Base-by-base conservation (phyloP, 1,139 yeast genomes). In the Zygoascus meyerae region DNA sequence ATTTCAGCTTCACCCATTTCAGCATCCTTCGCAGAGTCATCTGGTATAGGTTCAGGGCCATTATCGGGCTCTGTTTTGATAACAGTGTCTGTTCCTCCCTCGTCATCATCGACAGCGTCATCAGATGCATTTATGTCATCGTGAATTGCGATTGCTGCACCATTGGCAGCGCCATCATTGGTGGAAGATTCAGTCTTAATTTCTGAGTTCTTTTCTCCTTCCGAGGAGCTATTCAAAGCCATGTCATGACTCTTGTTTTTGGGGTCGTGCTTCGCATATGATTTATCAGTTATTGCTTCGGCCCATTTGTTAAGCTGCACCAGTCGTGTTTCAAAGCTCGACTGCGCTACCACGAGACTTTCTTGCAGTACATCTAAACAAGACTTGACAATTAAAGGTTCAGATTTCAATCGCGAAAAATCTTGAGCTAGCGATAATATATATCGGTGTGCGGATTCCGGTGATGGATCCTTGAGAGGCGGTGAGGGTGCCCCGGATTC, bases 1-100 rank as follows among this genome's bases (percentile, higher is more conserved):
- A 15, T 37, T 10, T 35, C 57, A 5, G 47, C 58, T 2, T 55
- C 57, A 6, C 48, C 45, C 34, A 36, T 37, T 5, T 44, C 52
- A 34, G 18, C 42, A 17, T 50, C 52, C 11, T 40, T 18, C 4
- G 26, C 26, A 10, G 33, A 14, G 7, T 31, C 43, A 34, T 40
- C 50, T 12, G 15, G 15, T 10, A 3, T n/a, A 5, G 16, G 15
- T 8, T 14, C 26, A 21, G 26, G 26, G 26, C 26, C 26, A 21
- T 21, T 21, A 21, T 21, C 26, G 7, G 26, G 26, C 26, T 21
- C 26, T 5, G 26, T 21, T 21, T 21, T 21, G 26, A 21, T 21
- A 21, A 21, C 6, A 21, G 26, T 21, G 26, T 18, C 12, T 40
- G 17, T 11, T 11, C 41, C 21, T 18, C 10, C 26, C 4, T 21